These are phyloP conservation scores for Penicillium argentinense DNA, from an alignment of 495 filamentous ascomycete species.

Conservation along the genomic window DNA sequence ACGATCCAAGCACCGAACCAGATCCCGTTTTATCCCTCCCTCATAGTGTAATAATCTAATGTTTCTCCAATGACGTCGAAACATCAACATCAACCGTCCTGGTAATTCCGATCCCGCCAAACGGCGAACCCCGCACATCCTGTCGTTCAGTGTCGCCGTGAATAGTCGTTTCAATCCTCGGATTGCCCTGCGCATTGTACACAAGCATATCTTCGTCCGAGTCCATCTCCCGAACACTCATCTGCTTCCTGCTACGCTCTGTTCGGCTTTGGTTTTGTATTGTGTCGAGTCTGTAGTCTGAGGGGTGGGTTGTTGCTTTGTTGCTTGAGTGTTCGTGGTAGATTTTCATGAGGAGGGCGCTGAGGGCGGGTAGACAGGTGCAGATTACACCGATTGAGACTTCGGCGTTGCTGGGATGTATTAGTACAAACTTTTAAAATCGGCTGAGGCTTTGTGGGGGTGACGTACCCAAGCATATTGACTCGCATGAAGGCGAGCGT, in stretches of 20 bases:
- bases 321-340: conserved; percentile 24
- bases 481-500: conserved; percentile 38
- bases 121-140: background rate
- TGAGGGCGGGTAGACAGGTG: conserved; percentile 39
- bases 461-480: conserved; percentile 36
- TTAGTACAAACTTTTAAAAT: background rate
- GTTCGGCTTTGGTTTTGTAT: conserved; percentile 11
- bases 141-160: conserved; percentile 9
- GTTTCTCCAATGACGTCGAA: conserved; percentile 18
- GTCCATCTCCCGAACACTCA: conserved; percentile 14
- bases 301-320: conserved; percentile 7
- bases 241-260: conserved; percentile 10
- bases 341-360: conserved; percentile 23
- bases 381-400: conserved; percentile 40
- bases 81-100: conserved; percentile 25
- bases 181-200: conserved; percentile 23
- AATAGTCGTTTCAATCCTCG: conserved; percentile 25
- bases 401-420: conserved; percentile 33
- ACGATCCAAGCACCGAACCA: no score
- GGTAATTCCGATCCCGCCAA: conserved; percentile 21
- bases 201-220: conserved; percentile 29
- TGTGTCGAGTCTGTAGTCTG: conserved; percentile 21
- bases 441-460: background rate
- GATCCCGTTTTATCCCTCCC: no score
- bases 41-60: no score